A percentile compares a stretch with the other conserved stretches of the same genome.
phyloP scores from a whole-genome alignment of 352 stramenopile genomes.

The Phytophthora pistaciae region DNA sequence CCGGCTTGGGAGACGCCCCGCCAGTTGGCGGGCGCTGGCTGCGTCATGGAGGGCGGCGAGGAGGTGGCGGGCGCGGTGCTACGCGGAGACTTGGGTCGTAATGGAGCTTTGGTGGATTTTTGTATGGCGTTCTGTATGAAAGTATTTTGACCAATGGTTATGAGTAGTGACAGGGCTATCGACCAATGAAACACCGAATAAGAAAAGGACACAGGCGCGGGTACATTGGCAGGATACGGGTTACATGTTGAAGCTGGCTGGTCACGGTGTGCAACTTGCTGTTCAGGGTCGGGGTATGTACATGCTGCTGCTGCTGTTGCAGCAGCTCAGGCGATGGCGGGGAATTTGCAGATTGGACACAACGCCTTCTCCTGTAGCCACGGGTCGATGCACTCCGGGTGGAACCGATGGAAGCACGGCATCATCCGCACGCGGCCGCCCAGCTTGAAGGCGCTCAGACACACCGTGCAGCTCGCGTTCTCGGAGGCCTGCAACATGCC shows the following conservation, averaged over 20 bases:
- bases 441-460: constrained; percentile 61
- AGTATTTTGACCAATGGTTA: constrained; percentile 10
- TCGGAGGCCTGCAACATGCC: constrained; percentile 67
- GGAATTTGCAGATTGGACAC: constrained; percentile 86
- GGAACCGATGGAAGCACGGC: constrained; percentile 85
- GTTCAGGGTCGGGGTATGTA: not conserved
- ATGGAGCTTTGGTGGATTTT: not conserved
- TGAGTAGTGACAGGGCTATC: not conserved
- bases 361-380: constrained; percentile 78
- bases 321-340: constrained; percentile 55
- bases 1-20: constrained; percentile 29
- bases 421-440: constrained; percentile 63
- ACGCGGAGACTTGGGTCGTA: not conserved
- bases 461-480: constrained; percentile 69
- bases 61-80: not conserved
- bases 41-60: constrained; percentile 31
- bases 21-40: constrained; percentile 46
- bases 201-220: not conserved
- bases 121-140: constrained; percentile 11
- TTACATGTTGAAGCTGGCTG: constrained; percentile 17
- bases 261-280: not conserved
- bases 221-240: constrained; percentile 18
- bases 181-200: constrained; percentile 15
- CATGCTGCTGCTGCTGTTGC: not conserved
- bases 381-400: constrained; percentile 76